phyloP scores from a whole-genome alignment of 805 yeast genomes.

The Metschnikowia baotianmanensis region DNA sequence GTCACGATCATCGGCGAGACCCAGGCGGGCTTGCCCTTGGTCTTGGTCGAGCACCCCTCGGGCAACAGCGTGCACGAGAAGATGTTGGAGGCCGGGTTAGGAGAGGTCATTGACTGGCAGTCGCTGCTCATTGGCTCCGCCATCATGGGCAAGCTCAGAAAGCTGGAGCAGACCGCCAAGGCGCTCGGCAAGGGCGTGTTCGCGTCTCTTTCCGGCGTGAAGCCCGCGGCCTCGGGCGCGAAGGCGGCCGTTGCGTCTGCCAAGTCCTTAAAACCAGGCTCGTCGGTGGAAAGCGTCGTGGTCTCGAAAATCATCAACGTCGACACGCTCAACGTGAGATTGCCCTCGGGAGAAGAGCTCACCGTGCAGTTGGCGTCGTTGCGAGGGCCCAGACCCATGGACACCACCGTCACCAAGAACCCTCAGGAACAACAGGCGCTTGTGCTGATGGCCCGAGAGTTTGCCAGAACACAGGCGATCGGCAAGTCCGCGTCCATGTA shows the following conservation, averaged over 20 bases:
- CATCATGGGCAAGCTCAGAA: conserved; percentile 59
- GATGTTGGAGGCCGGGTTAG: conserved; percentile 67
- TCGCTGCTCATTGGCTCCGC: conserved; percentile 62
- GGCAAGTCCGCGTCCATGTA: conserved; percentile 66
- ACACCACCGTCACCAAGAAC: conserved; percentile 43
- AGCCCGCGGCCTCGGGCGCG: conserved; percentile 12
- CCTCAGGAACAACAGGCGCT: conserved; percentile 45
- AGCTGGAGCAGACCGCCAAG: conserved; percentile 63
- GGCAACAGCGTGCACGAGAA: conserved; percentile 70
- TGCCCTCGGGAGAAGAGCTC: conserved; percentile 49
- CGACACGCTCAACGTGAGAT: conserved; percentile 61
- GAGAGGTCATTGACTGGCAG: conserved; percentile 80
- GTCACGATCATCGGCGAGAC: conserved; percentile 59
- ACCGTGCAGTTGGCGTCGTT: conserved; percentile 76
- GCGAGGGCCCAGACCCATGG: conserved; percentile 69
- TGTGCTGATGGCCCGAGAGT: conserved; percentile 69
- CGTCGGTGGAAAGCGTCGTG: conserved; percentile 46
- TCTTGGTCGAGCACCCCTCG: conserved; percentile 63
- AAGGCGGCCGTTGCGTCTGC: conserved; percentile 9
- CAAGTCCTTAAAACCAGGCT: conserved; percentile 41
- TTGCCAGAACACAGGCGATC: conserved; percentile 61
- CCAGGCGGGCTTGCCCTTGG: conserved; percentile 60
- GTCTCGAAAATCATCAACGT: conserved; percentile 63
- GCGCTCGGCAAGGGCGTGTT: conserved; percentile 54
- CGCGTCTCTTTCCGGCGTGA: conserved; percentile 41